Evolutionary conservation across 2,329 filamentous ascomycete species (phyloP).

Genomic region (Helminthosporium solani): DNA sequence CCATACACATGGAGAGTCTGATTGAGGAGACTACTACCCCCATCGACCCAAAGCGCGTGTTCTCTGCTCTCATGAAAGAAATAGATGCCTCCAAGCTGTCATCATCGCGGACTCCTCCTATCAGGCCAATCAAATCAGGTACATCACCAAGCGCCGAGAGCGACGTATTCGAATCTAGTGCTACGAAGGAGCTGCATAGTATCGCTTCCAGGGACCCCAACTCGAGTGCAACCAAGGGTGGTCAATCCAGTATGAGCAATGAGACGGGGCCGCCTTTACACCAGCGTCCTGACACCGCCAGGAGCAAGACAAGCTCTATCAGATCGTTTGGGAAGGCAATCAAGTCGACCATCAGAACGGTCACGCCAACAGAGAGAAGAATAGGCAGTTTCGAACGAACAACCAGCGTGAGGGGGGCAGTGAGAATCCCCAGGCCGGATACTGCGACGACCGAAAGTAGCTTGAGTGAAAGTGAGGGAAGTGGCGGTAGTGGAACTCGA

Average conservation of each 20-base stretch:
- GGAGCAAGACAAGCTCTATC: conserved; percentile 30
- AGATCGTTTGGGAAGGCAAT: conserved; percentile 28
- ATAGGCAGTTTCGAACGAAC: conserved; percentile 9
- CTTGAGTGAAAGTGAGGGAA: conserved; percentile 5
- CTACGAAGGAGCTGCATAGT: conserved; percentile 18
- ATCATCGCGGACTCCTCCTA: neutral
- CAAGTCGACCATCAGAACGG: conserved; percentile 41
- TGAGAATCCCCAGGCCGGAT: conserved; percentile 12
- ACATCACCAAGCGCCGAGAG: conserved; percentile 21
- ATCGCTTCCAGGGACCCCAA: conserved; percentile 8
- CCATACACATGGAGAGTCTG: conserved; percentile 32
- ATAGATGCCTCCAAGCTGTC: conserved; percentile 24
- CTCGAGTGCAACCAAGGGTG: conserved; percentile 15
- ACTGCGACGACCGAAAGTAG: conserved; percentile 5
- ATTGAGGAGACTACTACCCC: conserved; percentile 25
- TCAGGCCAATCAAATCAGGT: neutral
- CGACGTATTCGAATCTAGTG: conserved; percentile 30
- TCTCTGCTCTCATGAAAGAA: conserved; percentile 40
- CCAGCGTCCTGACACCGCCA: conserved; percentile 13
- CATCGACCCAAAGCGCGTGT: conserved; percentile 38
- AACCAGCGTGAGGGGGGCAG: conserved; percentile 5
- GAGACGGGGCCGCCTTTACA: conserved; percentile 14
- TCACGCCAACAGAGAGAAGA: conserved; percentile 32
- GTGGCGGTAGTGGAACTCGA: neutral
- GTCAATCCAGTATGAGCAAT: conserved; percentile 6